Percentiles rank a stretch among this genome's conserved stretches.
These are phyloP conservation scores for Botrytis fabae DNA, from an alignment of 2,329 filamentous ascomycete genomes.

Conservation along the genomic window DNA sequence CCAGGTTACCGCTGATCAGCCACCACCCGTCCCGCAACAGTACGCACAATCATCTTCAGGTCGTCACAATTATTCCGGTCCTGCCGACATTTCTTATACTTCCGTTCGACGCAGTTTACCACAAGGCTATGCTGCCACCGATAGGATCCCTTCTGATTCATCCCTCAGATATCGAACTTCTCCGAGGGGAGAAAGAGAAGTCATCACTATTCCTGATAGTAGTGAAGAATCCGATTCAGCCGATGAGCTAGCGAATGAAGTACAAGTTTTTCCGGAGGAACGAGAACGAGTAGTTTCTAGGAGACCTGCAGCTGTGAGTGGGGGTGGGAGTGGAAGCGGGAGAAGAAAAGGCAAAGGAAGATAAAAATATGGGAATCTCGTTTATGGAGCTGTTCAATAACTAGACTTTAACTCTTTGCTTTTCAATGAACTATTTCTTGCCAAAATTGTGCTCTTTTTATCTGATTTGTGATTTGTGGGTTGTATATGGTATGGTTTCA, in stretches of 20 bases:
- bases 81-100: slow-evolving; percentile 41
- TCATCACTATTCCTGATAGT: slow-evolving; percentile 27
- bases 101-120: slow-evolving; percentile 34
- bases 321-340: slow-evolving; percentile 27
- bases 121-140: slow-evolving; percentile 29
- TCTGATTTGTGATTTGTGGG: background rate
- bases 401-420: slow-evolving; percentile 9
- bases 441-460: background rate
- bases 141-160: slow-evolving; percentile 33
- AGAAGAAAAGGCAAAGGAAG: slow-evolving; percentile 34
- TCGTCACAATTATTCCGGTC: slow-evolving; percentile 39
- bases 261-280: slow-evolving; percentile 36
- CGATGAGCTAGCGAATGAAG: slow-evolving; percentile 38
- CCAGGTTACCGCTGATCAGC: slow-evolving; percentile 39
- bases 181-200: slow-evolving; percentile 28
- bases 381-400: background rate
- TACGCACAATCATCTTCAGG: slow-evolving; percentile 40
- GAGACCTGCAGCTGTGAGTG: slow-evolving; percentile 28
- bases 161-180: slow-evolving; percentile 27
- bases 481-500: background rate
- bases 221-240: slow-evolving; percentile 30
- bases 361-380: background rate
- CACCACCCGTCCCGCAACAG: slow-evolving; percentile 37
- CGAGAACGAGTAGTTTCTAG: slow-evolving; percentile 22
- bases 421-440: background rate